phyloP scores from a whole-genome alignment of 805 yeast species.

The Komagataella pastoris region DNA sequence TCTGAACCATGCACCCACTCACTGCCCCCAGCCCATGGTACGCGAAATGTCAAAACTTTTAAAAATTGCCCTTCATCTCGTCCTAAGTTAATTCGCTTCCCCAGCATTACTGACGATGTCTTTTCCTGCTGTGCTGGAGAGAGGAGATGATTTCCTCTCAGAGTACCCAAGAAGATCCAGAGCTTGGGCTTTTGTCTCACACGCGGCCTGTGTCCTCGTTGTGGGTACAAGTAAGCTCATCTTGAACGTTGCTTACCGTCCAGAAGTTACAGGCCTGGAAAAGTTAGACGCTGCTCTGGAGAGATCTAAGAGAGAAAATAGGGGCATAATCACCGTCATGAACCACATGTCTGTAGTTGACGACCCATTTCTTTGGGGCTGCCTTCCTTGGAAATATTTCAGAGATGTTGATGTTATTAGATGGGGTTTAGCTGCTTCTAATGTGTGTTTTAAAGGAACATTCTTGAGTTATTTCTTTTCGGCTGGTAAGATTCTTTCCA shows the following conservation, averaged over 20 bases:
- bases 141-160: constrained; percentile 61
- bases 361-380: constrained; percentile 86
- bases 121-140: constrained; percentile 46
- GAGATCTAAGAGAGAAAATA: constrained; percentile 49
- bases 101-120: constrained; percentile 32
- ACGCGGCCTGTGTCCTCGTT: constrained; percentile 52
- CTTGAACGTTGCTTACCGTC: constrained; percentile 48
- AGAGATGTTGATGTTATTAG: constrained; percentile 53
- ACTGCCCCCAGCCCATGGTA: neutral
- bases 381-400: constrained; percentile 61
- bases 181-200: constrained; percentile 63
- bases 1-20: too few relatives aligned
- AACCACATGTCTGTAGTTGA: constrained; percentile 89
- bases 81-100: neutral
- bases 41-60: neutral
- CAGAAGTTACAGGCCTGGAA: constrained; percentile 47
- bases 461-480: constrained; percentile 53
- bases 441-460: constrained; percentile 64
- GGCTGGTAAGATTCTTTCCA: constrained; percentile 78
- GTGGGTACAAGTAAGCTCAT: constrained; percentile 53
- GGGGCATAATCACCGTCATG: constrained; percentile 78
- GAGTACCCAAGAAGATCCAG: constrained; percentile 34
- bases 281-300: constrained; percentile 50
- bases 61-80: neutral
- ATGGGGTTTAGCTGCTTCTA: constrained; percentile 93